These are phyloP conservation scores for Phaeosphaeria sp. DNA, from an alignment of 2,329 filamentous ascomycete genomes.

Conservation along the genomic window DNA sequence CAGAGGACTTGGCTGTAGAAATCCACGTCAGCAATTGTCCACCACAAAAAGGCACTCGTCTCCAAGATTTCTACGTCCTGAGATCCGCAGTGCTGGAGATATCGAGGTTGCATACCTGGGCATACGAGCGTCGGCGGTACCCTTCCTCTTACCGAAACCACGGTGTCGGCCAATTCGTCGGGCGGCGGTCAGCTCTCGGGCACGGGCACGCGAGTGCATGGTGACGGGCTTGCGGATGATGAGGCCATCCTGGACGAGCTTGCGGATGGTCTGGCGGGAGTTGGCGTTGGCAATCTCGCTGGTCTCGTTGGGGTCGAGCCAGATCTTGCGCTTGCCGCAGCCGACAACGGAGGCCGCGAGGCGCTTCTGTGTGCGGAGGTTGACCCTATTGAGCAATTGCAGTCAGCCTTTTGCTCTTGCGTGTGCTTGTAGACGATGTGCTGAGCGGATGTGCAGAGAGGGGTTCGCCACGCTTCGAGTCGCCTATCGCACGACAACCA, in stretches of 20 bases:
- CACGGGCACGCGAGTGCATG: conserved; percentile 98
- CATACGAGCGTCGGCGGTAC: conserved; percentile 99
- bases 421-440: conserved; percentile 24
- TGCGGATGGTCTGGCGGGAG: conserved; percentile 99
- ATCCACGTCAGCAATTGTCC: conserved; percentile 41
- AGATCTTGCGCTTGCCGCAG: conserved; percentile 99
- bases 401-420: conserved; percentile 38
- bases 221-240: conserved; percentile 99
- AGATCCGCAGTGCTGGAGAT: conserved; percentile 18
- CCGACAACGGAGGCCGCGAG: conserved; percentile 98
- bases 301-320: conserved; percentile 99
- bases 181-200: conserved; percentile 92
- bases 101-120: conserved; percentile 72
- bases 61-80: conserved; percentile 5
- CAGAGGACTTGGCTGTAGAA: conserved; percentile 85
- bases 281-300: conserved; percentile 99
- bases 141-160: conserved; percentile 99
- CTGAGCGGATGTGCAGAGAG: conserved; percentile 35
- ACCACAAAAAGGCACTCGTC: conserved; percentile 13
- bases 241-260: conserved; percentile 99
- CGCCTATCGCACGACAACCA: conserved; percentile 27
- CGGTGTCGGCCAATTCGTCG: conserved; percentile 96
- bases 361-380: conserved; percentile 99
- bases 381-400: conserved; percentile 74
- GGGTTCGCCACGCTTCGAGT: conserved; percentile 42